These are phyloP conservation scores for Xylaria sp. DNA, from an alignment of 2,329 filamentous ascomycete genomes.

Conservation along the genomic window DNA sequence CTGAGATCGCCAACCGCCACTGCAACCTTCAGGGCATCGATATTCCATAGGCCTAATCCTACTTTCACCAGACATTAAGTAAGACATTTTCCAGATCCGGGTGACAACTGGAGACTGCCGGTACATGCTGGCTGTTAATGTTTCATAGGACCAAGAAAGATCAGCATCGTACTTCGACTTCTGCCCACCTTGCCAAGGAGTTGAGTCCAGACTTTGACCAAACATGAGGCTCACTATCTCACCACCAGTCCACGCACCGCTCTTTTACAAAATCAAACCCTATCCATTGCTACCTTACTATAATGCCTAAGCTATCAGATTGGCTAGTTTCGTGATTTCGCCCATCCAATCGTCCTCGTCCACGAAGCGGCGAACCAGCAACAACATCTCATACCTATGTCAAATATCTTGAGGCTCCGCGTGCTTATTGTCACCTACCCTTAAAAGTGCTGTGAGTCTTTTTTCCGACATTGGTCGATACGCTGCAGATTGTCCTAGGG, in stretches of 20 bases:
- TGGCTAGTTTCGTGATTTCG: conserved; percentile 1
- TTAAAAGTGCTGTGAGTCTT: neutral
- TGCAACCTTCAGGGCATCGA: conserved; percentile 17
- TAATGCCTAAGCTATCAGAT: conserved; percentile 11
- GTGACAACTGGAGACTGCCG: conserved; percentile 19
- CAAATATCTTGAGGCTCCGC: conserved; percentile 31
- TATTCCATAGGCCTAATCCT: conserved; percentile 3
- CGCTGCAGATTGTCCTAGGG: conserved; percentile 9
- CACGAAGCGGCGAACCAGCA: conserved; percentile 30
- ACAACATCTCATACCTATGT: conserved; percentile 10
- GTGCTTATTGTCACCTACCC: conserved; percentile 20
- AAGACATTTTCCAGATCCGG: conserved; percentile 10
- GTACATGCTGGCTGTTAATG: conserved; percentile 7
- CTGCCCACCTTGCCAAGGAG: neutral
- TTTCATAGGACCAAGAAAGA: conserved; percentile 10
- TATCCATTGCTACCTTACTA: conserved; percentile 13
- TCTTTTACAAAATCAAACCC: neutral
- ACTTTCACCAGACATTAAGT: conserved; percentile 2
- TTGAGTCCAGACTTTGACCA: conserved; percentile 12
- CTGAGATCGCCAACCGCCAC: conserved; percentile 17
- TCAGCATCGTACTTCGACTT: neutral
- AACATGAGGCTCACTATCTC: conserved; percentile 19
- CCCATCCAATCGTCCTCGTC: conserved; percentile 25
- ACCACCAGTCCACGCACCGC: conserved; percentile 11
- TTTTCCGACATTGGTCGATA: conserved; percentile 4